phyloP scores from a whole-genome alignment of 805 yeast species.

The Lipomyces chichibuensis region DNA sequence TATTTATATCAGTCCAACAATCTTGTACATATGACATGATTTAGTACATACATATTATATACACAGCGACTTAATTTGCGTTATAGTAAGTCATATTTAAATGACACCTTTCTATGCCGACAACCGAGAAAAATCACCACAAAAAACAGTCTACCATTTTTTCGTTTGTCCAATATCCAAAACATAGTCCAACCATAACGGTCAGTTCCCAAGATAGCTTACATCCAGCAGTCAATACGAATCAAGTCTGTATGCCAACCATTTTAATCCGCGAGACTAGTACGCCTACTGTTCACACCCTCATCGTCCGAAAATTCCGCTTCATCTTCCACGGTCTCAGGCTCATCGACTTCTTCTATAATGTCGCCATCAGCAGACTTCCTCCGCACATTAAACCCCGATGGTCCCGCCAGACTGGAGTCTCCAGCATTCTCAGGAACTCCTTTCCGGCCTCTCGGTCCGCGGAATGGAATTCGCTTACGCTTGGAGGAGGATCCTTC shows the following conservation, averaged over 20 bases:
- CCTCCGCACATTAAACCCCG: slow-evolving; percentile 1
- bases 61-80: background rate
- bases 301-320: slow-evolving; percentile 31
- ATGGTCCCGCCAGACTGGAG: background rate
- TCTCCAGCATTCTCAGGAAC: background rate
- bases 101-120: background rate
- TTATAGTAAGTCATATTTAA: background rate
- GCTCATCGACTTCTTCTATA: slow-evolving; percentile 30
- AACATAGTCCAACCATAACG: too few relatives aligned
- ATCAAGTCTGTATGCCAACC: background rate
- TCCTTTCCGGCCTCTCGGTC: background rate
- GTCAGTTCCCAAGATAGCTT: background rate
- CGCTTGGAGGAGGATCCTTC: background rate
- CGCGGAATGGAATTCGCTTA: background rate
- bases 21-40: background rate
- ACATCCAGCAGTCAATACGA: background rate
- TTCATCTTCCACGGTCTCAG: slow-evolving; percentile 25
- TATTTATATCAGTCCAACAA: background rate
- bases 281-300: slow-evolving; percentile 12
- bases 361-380: slow-evolving; percentile 7
- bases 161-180: background rate
- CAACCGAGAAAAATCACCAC: background rate
- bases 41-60: background rate
- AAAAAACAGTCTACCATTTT: background rate
- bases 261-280: background rate